phyloP scores from a whole-genome alignment of 495 filamentous ascomycete species.

The Cercophora newfieldiana region DNA sequence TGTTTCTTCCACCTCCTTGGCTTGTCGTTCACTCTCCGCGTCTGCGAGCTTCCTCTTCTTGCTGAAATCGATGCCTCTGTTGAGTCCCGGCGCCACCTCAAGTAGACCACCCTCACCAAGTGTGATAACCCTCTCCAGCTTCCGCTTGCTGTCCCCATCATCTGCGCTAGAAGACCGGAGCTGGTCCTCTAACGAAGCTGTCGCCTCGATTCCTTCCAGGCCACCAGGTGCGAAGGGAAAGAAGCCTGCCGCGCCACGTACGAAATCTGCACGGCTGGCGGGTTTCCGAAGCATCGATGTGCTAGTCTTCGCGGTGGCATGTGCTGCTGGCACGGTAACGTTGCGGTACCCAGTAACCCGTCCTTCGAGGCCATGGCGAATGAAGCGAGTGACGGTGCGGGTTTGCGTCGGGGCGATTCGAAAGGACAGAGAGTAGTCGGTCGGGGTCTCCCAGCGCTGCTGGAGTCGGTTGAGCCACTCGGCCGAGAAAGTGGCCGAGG shows the following conservation, averaged over 20 bases:
- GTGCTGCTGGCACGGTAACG: slow-evolving; percentile 86
- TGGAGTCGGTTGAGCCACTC: slow-evolving; percentile 88
- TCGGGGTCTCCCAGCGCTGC: slow-evolving; percentile 82
- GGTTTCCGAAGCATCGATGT: slow-evolving; percentile 88
- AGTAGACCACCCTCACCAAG: slow-evolving; percentile 80
- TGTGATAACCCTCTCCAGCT: slow-evolving; percentile 77
- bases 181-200: slow-evolving; percentile 73
- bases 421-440: slow-evolving; percentile 77
- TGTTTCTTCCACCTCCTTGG: slow-evolving; percentile 71
- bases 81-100: slow-evolving; percentile 79
- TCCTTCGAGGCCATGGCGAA: slow-evolving; percentile 88
- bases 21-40: slow-evolving; percentile 48
- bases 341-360: slow-evolving; percentile 92
- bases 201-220: slow-evolving; percentile 79
- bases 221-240: slow-evolving; percentile 95
- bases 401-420: slow-evolving; percentile 87
- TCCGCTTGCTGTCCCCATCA: slow-evolving; percentile 44
- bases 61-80: slow-evolving; percentile 72
- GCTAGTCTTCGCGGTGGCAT: slow-evolving; percentile 93
- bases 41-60: slow-evolving; percentile 60
- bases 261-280: slow-evolving; percentile 85
- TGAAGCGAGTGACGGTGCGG: slow-evolving; percentile 88
- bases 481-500: slow-evolving; percentile 70
- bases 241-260: slow-evolving; percentile 92
- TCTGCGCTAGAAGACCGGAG: slow-evolving; percentile 33